Conservation (phyloP, 495 filamentous ascomycete genomes). For the Trichoderma reesei region DNA sequence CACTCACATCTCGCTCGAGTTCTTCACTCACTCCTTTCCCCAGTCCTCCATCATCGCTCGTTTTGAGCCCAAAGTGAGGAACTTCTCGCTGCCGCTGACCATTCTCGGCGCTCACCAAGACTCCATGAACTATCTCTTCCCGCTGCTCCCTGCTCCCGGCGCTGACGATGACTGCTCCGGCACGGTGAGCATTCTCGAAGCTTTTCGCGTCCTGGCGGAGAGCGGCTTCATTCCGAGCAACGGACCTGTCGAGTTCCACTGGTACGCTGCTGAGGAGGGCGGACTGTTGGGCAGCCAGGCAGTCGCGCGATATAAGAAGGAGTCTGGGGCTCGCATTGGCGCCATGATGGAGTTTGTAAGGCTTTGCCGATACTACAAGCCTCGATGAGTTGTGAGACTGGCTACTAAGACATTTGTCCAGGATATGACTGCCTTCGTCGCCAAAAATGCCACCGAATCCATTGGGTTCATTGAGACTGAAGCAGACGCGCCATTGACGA, state of each 20-base stretch:
- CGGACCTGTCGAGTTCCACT: slow-evolving; percentile 84
- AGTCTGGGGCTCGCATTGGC: slow-evolving; percentile 25
- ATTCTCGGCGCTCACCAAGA: slow-evolving; percentile 43
- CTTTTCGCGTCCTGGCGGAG: slow-evolving; percentile 38
- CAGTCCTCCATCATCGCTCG: slow-evolving; percentile 34
- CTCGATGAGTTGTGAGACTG: slow-evolving; percentile 16
- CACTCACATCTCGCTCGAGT: slow-evolving; percentile 21
- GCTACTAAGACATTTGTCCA: slow-evolving; percentile 30
- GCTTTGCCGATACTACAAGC: background rate
- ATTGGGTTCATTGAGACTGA: slow-evolving; percentile 24
- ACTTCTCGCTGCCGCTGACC: slow-evolving; percentile 23
- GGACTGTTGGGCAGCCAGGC: slow-evolving; percentile 59
- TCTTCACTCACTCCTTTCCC: slow-evolving; percentile 31
- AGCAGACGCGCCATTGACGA: slow-evolving; percentile 22
- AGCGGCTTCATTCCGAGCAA: slow-evolving; percentile 42
- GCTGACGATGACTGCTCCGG: slow-evolving; percentile 45
- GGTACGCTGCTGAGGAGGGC: slow-evolving; percentile 88
- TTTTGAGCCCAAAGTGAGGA: slow-evolving; percentile 31
- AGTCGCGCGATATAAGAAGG: slow-evolving; percentile 31
- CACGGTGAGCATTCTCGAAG: slow-evolving; percentile 40
- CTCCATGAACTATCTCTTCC: slow-evolving; percentile 27
- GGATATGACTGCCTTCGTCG: slow-evolving; percentile 42
- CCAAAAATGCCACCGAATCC: slow-evolving; percentile 18
- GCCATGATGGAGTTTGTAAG: slow-evolving; percentile 24
- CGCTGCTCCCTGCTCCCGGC: slow-evolving; percentile 33